phyloP scores from a whole-genome alignment of 2,329 filamentous ascomycete species.

The Didymella keratinophila region DNA sequence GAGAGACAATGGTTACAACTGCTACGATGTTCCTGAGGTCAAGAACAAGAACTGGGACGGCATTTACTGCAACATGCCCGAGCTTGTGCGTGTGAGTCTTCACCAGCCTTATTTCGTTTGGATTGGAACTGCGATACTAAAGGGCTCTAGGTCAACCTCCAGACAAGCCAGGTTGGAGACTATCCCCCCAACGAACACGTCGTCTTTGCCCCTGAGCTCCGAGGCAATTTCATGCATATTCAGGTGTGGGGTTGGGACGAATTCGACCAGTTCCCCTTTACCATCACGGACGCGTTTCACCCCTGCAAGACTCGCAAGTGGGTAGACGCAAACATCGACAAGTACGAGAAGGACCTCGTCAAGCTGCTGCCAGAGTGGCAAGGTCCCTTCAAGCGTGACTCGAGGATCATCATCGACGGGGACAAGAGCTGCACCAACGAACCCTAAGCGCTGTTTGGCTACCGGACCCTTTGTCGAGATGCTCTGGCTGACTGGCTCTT shows the following conservation, averaged over 20 bases:
- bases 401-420: slow-evolving; percentile 1
- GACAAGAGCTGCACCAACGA: slow-evolving; percentile 1
- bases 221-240: slow-evolving; percentile 3
- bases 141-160: not conserved
- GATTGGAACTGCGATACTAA: not conserved
- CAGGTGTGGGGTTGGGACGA: not conserved
- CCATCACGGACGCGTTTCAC: slow-evolving; percentile 1
- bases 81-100: not conserved
- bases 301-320: slow-evolving; percentile 2
- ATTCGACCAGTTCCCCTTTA: not conserved
- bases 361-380: not conserved
- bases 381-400: not conserved
- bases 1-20: not conserved
- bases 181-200: not conserved
- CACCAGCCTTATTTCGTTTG: too few relatives aligned
- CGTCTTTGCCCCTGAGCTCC: not conserved
- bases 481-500: not conserved
- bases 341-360: not conserved
- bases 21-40: not conserved
- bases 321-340: slow-evolving; percentile 5
- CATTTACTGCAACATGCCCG: slow-evolving; percentile 10
- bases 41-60: not conserved
- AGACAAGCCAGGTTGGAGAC: not conserved
- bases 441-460: not conserved
- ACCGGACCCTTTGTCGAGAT: not conserved